phyloP scores from a whole-genome alignment of 768 basidiomycete genomes.

The Amanita polypyramis region DNA sequence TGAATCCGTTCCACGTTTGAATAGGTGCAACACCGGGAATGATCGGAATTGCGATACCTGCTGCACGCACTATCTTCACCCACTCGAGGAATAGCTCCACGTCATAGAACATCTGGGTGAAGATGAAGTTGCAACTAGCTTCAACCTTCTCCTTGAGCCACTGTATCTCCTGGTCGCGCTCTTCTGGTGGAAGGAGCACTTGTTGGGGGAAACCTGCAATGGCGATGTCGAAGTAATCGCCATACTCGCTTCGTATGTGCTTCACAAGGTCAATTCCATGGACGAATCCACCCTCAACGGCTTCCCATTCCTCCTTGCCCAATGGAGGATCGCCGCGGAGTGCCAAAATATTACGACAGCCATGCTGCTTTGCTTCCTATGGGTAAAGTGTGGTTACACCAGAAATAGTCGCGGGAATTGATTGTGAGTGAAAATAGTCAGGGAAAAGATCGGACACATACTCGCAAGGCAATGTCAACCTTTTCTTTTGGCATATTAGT shows the following conservation, averaged over 20 bases:
- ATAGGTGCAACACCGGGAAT: constrained; percentile 93
- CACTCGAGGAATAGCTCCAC: constrained; percentile 84
- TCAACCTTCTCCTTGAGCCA: constrained; percentile 90
- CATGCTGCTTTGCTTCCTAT: constrained; percentile 82
- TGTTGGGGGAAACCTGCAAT: constrained; percentile 90
- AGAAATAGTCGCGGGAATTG: constrained; percentile 1
- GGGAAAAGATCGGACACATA: constrained; percentile 28
- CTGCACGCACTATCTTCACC: constrained; percentile 74
- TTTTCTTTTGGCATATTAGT: constrained; percentile 98
- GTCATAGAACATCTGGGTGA: constrained; percentile 99
- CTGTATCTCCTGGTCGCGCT: constrained; percentile 67
- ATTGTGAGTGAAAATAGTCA: constrained; percentile 3
- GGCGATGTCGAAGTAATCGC: constrained; percentile 92
- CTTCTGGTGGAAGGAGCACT: constrained; percentile 59
- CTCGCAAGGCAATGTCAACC: constrained; percentile 82
- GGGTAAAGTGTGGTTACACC: constrained; percentile 5
- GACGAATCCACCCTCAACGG: constrained; percentile 82
- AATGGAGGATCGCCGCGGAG: constrained; percentile 87
- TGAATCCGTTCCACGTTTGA: constrained; percentile 94
- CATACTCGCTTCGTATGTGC: constrained; percentile 76
- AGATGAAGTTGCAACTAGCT: constrained; percentile 85
- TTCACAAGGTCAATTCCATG: constrained; percentile 88
- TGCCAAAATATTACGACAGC: constrained; percentile 89
- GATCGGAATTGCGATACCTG: constrained; percentile 83
- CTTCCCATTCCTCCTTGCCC: constrained; percentile 87